A percentile compares a stretch with the other conserved stretches of the same genome.
Evolutionary conservation across 1,284 basidiomycete genomes (phyloP).

Genomic region (Ceratobasidium sp.): DNA sequence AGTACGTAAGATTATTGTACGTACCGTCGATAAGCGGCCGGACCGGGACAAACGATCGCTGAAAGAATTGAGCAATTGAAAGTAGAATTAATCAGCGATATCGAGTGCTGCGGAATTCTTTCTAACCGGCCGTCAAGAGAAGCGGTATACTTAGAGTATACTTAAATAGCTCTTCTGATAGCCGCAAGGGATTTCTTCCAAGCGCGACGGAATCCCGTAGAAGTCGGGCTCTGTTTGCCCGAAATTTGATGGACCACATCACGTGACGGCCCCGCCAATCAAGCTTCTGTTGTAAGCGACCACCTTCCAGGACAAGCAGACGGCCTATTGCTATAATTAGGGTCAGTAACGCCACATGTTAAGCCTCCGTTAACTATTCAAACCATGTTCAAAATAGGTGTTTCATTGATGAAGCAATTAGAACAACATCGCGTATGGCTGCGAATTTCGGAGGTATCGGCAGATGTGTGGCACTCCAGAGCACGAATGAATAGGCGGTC

Average conservation of each 20-base stretch:
- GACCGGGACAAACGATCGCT: too few relatives aligned
- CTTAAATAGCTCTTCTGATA: neutral
- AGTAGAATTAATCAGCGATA: too few relatives aligned
- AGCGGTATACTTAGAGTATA: too few relatives aligned
- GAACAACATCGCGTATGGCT: neutral
- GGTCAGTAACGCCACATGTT: neutral
- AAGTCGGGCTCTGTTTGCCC: slow-evolving; percentile 1
- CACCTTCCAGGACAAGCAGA: neutral
- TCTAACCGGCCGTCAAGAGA: too few relatives aligned
- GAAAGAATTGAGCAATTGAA: too few relatives aligned
- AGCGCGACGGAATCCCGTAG: neutral
- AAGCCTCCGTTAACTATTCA: too few relatives aligned
- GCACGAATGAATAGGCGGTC: neutral
- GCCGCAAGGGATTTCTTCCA: neutral
- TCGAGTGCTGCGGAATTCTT: too few relatives aligned
- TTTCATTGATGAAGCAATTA: neutral
- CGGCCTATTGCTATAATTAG: neutral
- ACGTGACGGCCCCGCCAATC: slow-evolving; percentile 1
- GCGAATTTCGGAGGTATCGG: neutral
- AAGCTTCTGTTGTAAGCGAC: neutral
- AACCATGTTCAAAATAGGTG: neutral
- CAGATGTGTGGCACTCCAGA: neutral
- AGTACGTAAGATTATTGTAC: too few relatives aligned
- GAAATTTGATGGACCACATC: neutral
- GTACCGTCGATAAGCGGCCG: too few relatives aligned